A percentile compares a stretch with the other conserved stretches of the same genome.
These are phyloP conservation scores for Amaranthus palmeri DNA, from an alignment of 148 eudicot species.

Conservation along the genomic window DNA sequence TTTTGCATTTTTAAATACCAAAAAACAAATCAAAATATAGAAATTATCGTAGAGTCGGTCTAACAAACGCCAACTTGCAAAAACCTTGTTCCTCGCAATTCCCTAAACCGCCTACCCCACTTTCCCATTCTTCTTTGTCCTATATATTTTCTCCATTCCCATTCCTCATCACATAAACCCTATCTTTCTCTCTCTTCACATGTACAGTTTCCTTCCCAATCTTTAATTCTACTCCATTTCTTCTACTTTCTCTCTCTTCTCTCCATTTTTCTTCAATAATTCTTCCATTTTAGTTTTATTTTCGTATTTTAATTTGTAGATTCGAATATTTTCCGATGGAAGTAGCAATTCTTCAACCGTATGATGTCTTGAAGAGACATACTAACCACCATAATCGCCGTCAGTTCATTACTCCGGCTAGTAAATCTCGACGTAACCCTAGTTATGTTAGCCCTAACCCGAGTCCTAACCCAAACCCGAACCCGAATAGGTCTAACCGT, in stretches of 20 bases:
- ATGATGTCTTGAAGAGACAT: constrained; percentile 24
- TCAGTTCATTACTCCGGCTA: constrained; percentile 17
- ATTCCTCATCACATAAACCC: constrained; percentile 1
- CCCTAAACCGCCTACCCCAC: background rate
- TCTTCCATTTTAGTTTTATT: no score
- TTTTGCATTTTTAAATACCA: no score
- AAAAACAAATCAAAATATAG: no score
- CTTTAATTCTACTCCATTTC: no score
- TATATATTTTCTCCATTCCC: constrained; percentile 8
- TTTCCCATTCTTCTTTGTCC: background rate
- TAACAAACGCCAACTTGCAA: no score
- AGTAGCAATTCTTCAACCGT: constrained; percentile 35
- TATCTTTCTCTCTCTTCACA: constrained; percentile 7
- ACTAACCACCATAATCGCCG: constrained; percentile 14
- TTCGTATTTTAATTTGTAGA: no score
- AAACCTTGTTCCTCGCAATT: background rate
- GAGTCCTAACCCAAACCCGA: constrained; percentile 12
- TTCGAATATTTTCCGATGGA: constrained; percentile 19
- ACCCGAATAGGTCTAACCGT: constrained; percentile 28
- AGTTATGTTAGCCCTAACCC: constrained; percentile 9
- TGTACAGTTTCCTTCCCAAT: background rate
- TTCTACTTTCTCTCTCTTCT: no score
- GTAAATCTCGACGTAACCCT: constrained; percentile 26
- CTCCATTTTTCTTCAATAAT: background rate
- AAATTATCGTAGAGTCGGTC: no score